Evolutionary conservation across 73 alveolate genomes (phyloP).

Genomic region (Stentor roeselii): DNA sequence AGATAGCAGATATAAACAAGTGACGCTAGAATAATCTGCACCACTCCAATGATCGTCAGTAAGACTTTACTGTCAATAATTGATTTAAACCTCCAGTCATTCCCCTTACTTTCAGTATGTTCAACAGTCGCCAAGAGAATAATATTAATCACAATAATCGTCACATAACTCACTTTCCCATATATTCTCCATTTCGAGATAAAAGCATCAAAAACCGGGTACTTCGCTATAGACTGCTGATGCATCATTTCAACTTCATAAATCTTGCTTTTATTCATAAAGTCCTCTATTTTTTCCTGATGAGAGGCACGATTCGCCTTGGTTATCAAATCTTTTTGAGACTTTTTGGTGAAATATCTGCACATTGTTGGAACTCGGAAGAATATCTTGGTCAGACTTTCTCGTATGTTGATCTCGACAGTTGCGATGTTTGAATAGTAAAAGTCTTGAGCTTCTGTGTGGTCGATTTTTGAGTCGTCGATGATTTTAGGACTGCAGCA

Average conservation of each 20-base stretch:
- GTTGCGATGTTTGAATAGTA: background rate
- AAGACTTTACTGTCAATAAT: background rate
- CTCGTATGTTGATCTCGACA: slow-evolving; percentile 1
- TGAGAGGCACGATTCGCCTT: background rate
- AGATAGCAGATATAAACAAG: slow-evolving; percentile 8
- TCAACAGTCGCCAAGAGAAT: background rate
- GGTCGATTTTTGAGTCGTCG: background rate
- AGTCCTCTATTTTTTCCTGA: slow-evolving; percentile 27
- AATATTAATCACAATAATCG: background rate
- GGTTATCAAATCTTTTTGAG: background rate
- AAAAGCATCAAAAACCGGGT: background rate
- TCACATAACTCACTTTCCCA: background rate
- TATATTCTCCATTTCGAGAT: background rate
- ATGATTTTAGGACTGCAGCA: background rate
- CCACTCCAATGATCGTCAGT: background rate
- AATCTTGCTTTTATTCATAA: slow-evolving; percentile 8
- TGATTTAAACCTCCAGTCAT: background rate
- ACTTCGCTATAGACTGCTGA: background rate
- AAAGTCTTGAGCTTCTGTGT: background rate
- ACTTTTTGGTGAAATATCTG: background rate
- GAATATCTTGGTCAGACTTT: background rate
- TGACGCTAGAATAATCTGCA: background rate
- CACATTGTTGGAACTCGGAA: slow-evolving; percentile 26
- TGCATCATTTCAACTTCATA: slow-evolving; percentile 29
- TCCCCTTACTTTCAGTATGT: background rate